Evolutionary conservation across 1,284 basidiomycete species (phyloP).

Genomic region (Peniophora sp.): DNA sequence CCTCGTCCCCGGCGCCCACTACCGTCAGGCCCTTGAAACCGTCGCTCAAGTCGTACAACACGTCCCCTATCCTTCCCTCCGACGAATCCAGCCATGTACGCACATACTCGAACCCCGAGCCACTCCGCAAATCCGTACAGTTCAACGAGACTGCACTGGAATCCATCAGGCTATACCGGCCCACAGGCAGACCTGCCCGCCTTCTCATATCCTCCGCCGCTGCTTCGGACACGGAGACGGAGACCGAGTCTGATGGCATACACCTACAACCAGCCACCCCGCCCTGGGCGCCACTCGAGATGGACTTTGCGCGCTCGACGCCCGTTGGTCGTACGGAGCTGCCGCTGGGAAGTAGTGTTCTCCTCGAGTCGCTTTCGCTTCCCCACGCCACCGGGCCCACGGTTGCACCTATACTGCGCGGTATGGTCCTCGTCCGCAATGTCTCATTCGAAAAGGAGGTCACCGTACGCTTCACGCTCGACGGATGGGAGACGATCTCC

Average conservation of each 20-base stretch:
- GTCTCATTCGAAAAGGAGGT: conserved; percentile 1
- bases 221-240: neutral
- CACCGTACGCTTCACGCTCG: conserved; percentile 2
- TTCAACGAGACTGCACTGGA: conserved; percentile 3
- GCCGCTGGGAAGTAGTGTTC: neutral
- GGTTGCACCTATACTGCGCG: neutral
- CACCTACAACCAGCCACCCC: neutral
- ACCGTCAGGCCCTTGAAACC: conserved; percentile 1
- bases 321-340: neutral
- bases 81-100: neutral
- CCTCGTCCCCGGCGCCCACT: neutral
- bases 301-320: neutral
- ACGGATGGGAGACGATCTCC: conserved; percentile 4
- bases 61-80: conserved; percentile 1
- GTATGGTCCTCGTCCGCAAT: conserved; percentile 3
- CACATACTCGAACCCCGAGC: neutral
- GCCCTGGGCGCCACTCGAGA: neutral
- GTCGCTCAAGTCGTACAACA: neutral
- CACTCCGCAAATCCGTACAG: neutral
- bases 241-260: neutral
- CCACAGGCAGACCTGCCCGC: neutral
- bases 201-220: neutral
- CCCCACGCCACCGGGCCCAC: neutral
- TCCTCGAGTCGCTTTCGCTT: neutral
- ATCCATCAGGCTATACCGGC: neutral